Base-by-base conservation (phyloP, 1,284 basidiomycete genomes). In the Irpex sp. region DNA sequence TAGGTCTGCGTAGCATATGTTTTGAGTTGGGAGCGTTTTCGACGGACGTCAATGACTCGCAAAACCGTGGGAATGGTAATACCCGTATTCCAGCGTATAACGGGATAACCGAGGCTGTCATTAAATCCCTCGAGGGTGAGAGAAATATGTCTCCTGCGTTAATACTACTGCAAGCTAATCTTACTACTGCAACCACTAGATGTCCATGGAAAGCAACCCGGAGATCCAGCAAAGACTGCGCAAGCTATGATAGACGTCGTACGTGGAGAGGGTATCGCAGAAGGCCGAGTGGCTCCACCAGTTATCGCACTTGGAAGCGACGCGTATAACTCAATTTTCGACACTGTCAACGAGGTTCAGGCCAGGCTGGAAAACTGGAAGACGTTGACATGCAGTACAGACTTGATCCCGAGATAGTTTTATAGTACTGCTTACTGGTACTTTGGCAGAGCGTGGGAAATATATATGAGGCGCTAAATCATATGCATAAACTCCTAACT, bases 21-120 rank as follows among this genome's bases (percentile, higher is more conserved):
- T 64, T 81, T 54, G 80, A 82, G 49, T 76, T 76, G 40, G 81
- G 81, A 5, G 79, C 77, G 67, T 81, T 81, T 73, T 73, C 80
- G 31, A 82, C 79, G 0, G 62, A 70, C 1, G 73, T 81, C 67
- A 71, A 81, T 69, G 3, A 73, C 71, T 31, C 15, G 78, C 61
- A 73, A 75, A 5, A 68, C 68, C 2, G 67, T 72, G 1, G 73
- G 76, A 54, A 68, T 71, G 6, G 64, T 72, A 4, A 44, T 44
- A 9, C 40, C 15, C 40, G 5, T 44, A 44, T 44, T 4, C 40
- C 40, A 11, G 40, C 40, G 40, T 44, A 44, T 9, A 15, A 44
- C 40, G 40, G 11, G 8, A 44, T 44, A 8, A 44, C 40, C 40
- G 40, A 15, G 15, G 40, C 15, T 15, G 15, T 44, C 8, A 44